These are phyloP conservation scores for Aspergillus sp. DNA, from an alignment of 2,329 filamentous ascomycete genomes.

Conservation along the genomic window DNA sequence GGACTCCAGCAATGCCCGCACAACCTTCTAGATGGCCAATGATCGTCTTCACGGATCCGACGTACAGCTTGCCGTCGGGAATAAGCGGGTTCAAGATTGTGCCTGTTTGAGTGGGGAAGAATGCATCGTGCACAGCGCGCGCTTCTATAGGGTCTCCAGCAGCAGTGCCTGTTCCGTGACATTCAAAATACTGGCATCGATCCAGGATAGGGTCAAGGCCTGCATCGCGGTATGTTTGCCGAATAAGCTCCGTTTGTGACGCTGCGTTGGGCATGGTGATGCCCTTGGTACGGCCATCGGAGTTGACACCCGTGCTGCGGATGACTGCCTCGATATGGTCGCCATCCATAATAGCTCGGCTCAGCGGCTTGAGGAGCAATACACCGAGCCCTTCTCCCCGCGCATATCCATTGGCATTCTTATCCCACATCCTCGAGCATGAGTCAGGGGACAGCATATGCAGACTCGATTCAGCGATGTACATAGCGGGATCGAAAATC, in stretches of 20 bases:
- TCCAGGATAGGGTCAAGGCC: conserved; percentile 27
- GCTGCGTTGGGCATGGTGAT: conserved; percentile 24
- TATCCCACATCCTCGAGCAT: too few relatives aligned
- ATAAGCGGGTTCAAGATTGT: too few relatives aligned
- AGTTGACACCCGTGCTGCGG: conserved; percentile 24
- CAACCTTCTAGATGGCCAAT: conserved; percentile 26
- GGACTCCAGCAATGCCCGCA: conserved; percentile 21
- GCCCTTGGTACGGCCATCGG: conserved; percentile 24
- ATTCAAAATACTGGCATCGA: conserved; percentile 39
- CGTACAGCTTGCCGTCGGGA: neutral
- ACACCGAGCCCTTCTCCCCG: too few relatives aligned
- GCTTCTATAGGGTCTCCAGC: conserved; percentile 32
- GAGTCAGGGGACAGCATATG: too few relatives aligned
- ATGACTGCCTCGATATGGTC: conserved; percentile 40
- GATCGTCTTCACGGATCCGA: conserved; percentile 21
- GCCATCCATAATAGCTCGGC: too few relatives aligned
- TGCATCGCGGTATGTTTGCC: conserved; percentile 30
- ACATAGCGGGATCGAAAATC: too few relatives aligned
- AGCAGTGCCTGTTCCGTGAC: conserved; percentile 40
- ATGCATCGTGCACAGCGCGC: conserved; percentile 18
- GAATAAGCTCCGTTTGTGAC: conserved; percentile 37
- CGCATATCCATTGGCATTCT: too few relatives aligned
- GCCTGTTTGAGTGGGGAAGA: too few relatives aligned
- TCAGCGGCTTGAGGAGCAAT: too few relatives aligned
- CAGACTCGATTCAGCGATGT: too few relatives aligned